A percentile compares a stretch with the other conserved stretches of the same genome.
Evolutionary conservation across 352 stramenopile species (phyloP).

Genomic region (Phytophthora colocasiae): DNA sequence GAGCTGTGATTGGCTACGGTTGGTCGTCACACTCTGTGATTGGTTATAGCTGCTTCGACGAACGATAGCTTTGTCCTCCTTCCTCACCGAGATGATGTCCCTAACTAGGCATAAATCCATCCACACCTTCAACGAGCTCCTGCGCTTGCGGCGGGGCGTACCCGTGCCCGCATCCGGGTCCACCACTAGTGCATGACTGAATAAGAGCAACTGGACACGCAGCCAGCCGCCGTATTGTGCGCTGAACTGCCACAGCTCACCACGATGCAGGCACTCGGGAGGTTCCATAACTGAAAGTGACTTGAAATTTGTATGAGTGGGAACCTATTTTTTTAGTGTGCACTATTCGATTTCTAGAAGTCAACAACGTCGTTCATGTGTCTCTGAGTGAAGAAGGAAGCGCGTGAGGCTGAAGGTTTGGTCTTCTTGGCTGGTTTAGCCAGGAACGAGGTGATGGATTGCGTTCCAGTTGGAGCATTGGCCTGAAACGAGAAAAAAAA

Average conservation of each 20-base stretch:
- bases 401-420: slow-evolving; percentile 25
- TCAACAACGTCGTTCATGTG: slow-evolving; percentile 73
- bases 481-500: slow-evolving; percentile 38
- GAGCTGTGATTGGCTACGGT: slow-evolving; percentile 14
- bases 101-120: slow-evolving; percentile 53
- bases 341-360: slow-evolving; percentile 45
- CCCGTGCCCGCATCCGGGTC: slow-evolving; percentile 50
- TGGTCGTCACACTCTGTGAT: slow-evolving; percentile 12
- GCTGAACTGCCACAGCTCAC: slow-evolving; percentile 56
- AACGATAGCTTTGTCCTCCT: slow-evolving; percentile 30
- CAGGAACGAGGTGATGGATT: slow-evolving; percentile 86
- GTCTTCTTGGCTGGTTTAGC: slow-evolving; percentile 40
- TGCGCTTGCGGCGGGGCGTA: slow-evolving; percentile 49
- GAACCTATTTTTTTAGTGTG: slow-evolving; percentile 3
- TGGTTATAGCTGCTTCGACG: slow-evolving; percentile 33
- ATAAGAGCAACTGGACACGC: slow-evolving; percentile 51
- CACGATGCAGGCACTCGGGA: slow-evolving; percentile 51
- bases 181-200: slow-evolving; percentile 57
- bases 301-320: slow-evolving; percentile 15
- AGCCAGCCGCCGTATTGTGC: slow-evolving; percentile 63
- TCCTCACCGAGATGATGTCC: slow-evolving; percentile 41
- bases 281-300: slow-evolving; percentile 12
- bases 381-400: slow-evolving; percentile 62
- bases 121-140: slow-evolving; percentile 57
- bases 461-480: slow-evolving; percentile 63